Evolutionary conservation across 108 stramenopile genomes (phyloP).

Genomic region (Nitzschia sp.): DNA sequence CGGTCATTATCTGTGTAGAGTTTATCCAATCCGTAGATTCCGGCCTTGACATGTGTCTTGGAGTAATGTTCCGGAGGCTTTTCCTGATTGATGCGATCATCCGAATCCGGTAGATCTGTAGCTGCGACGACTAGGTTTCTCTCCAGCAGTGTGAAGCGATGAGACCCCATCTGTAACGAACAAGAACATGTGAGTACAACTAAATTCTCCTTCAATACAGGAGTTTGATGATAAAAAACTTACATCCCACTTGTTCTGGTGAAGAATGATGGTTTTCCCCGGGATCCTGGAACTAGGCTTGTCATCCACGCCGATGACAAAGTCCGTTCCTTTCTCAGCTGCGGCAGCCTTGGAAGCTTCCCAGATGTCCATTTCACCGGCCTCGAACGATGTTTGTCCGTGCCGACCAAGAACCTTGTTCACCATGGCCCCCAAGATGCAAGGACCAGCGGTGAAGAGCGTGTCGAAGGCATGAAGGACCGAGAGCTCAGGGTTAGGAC

Average conservation of each 20-base stretch:
- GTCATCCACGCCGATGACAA: constrained; percentile 31
- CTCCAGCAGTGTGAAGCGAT: constrained; percentile 81
- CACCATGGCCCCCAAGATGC: constrained; percentile 69
- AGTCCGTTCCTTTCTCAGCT: constrained; percentile 36
- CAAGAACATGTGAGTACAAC: neutral
- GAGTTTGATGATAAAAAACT: neutral
- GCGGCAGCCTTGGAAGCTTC: constrained; percentile 33
- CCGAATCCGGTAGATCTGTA: constrained; percentile 82
- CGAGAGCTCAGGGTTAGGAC: constrained; percentile 67
- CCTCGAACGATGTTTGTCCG: constrained; percentile 64
- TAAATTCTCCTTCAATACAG: too few relatives aligned
- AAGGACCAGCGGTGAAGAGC: constrained; percentile 79
- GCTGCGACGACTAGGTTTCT: constrained; percentile 82
- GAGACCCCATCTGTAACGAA: constrained; percentile 64
- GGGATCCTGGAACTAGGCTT: constrained; percentile 47
- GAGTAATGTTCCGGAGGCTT: constrained; percentile 49
- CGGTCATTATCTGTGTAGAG: constrained; percentile 45
- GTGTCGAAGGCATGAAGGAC: constrained; percentile 74
- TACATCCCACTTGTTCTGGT: constrained; percentile 80
- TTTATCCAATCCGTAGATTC: constrained; percentile 57
- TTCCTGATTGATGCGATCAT: constrained; percentile 64
- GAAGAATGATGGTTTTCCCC: constrained; percentile 68
- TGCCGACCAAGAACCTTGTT: constrained; percentile 76
- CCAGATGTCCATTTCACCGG: constrained; percentile 68
- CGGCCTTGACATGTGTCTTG: constrained; percentile 54